A percentile compares a stretch with the other conserved stretches of the same genome.
phyloP scores from a whole-genome alignment of 371 early-diverging fungal genomes.

The Nematocida sp. region DNA sequence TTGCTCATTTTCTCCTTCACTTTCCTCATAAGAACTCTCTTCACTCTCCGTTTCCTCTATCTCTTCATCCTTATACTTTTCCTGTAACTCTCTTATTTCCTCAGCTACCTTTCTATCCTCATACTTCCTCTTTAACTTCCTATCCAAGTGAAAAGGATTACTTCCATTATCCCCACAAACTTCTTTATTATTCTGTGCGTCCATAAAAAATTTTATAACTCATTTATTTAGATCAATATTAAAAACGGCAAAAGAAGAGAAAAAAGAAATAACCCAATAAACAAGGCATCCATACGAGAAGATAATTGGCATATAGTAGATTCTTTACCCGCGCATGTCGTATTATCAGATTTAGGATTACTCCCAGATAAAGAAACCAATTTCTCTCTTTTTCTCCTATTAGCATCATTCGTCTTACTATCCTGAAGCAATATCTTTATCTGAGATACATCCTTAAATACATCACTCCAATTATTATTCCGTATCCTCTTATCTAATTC shows the following conservation, averaged over 20 bases:
- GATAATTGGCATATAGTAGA: slow-evolving; percentile 12
- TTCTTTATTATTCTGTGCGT: background rate
- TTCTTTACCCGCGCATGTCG: slow-evolving; percentile 43
- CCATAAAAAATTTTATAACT: slow-evolving; percentile 27
- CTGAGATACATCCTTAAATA: slow-evolving; percentile 22
- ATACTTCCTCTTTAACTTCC: slow-evolving; percentile 28
- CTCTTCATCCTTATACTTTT: slow-evolving; percentile 29
- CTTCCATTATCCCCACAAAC: background rate
- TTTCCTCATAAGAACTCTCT: slow-evolving; percentile 30
- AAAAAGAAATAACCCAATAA: slow-evolving; percentile 37
- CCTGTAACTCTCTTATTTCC: slow-evolving; percentile 40
- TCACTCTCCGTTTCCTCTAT: slow-evolving; percentile 10
- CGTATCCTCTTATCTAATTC: slow-evolving; percentile 10
- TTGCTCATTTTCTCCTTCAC: slow-evolving; percentile 23
- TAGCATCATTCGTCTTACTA: background rate
- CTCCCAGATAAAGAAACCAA: slow-evolving; percentile 5
- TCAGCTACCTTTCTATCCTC: slow-evolving; percentile 33
- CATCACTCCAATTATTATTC: background rate
- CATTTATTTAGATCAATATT: slow-evolving; percentile 28
- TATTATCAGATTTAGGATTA: background rate
- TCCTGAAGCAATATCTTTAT: slow-evolving; percentile 12
- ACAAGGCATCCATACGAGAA: slow-evolving; percentile 22
- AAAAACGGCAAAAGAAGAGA: slow-evolving; percentile 12
- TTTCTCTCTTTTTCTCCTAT: background rate
- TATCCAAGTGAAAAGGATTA: slow-evolving; percentile 27